Base-by-base conservation (phyloP, 139 green algal genomes). In the Astrephomene gubernaculifera region DNA sequence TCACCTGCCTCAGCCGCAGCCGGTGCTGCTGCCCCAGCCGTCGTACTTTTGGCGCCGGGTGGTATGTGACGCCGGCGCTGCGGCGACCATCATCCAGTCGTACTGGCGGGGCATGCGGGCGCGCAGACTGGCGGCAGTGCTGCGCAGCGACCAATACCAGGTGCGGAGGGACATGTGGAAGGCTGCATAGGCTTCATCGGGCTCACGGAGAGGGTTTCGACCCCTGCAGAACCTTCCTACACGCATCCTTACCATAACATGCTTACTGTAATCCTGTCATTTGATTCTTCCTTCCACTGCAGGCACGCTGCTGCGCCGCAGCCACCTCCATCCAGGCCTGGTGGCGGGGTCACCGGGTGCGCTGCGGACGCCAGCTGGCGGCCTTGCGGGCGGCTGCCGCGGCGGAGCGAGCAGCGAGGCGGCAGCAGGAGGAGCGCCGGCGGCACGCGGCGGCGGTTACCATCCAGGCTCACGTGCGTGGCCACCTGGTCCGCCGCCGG, bases 381-480 rank as follows among this genome's bases (percentile, higher is more conserved):
- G 60, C 76, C 4, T 8, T 33, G 29, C 39, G 61, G 4, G 12
- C 41, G 39, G 61, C 39, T 2, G 60, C 44, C 4, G 27, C 39
- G 2, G 43, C 43, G 10, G 44, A 12, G 44, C n/a, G 43, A 6
- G 31, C 21, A 2, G 43, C 57, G 29, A 43, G 35, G 12, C n/a
- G 27, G 25, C 41, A 10, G 29, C 43, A 61, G 29, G 39, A 49
- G 27, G 45, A n/a, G 27, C 41, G 29, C 24, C 25, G 38, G 10
- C 60, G 60, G 39, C 4, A 64, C 5, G 39, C 39, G 0, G 76
- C 76, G 1, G 76, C 61, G 0, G 27, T 35, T 2, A 53, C 0
- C 1, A 83, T 83, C 29, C 79, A 89, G 79, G 76, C 85, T 4
- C 25, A 45, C 41, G 52, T 73, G 0, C 86, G 86, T 5, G 86